Conservation (phyloP, 495 filamentous ascomycete species). For the Penicillium simplicissimum region DNA sequence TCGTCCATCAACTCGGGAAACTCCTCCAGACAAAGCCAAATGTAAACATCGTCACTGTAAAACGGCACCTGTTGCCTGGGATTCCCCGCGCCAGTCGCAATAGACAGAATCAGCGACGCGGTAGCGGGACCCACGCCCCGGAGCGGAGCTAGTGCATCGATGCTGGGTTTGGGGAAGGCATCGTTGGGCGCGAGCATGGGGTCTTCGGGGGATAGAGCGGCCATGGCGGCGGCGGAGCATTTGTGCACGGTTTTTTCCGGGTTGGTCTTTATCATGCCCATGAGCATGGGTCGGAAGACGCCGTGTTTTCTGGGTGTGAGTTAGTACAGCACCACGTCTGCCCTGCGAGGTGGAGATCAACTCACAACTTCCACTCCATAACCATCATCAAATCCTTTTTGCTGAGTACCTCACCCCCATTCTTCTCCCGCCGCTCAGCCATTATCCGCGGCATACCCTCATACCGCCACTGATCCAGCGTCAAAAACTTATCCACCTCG, state of each 20-base stretch:
- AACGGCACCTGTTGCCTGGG: slow-evolving; percentile 56
- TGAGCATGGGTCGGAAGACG: slow-evolving; percentile 65
- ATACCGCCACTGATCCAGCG: slow-evolving; percentile 42
- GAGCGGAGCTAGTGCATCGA: slow-evolving; percentile 51
- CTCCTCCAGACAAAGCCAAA: slow-evolving; percentile 57
- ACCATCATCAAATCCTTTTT: slow-evolving; percentile 43
- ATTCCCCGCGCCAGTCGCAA: slow-evolving; percentile 44
- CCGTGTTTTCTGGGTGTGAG: slow-evolving; percentile 55
- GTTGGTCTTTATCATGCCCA: slow-evolving; percentile 66
- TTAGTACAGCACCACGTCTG: too few relatives aligned
- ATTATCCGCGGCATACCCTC: slow-evolving; percentile 26
- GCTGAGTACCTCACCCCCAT: slow-evolving; percentile 15
- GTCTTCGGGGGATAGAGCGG: slow-evolving; percentile 23
- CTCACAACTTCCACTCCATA: slow-evolving; percentile 81
- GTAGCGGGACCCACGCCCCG: slow-evolving; percentile 73
- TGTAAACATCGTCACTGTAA: slow-evolving; percentile 74
- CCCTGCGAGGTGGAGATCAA: slow-evolving; percentile 10
- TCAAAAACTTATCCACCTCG: slow-evolving; percentile 26
- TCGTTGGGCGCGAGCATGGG: slow-evolving; percentile 9
- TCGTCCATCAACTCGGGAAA: slow-evolving; percentile 14
- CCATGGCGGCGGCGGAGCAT: slow-evolving; percentile 51
- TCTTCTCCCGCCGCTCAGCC: slow-evolving; percentile 11
- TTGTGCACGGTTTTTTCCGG: slow-evolving; percentile 37
- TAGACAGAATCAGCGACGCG: slow-evolving; percentile 67
- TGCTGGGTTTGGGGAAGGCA: slow-evolving; percentile 45